Evolutionary conservation across 2,329 filamentous ascomycete genomes (phyloP), one percentile per base, ranked within the genome.

Genomic region (Chalaropsis ovoidea): DNA sequence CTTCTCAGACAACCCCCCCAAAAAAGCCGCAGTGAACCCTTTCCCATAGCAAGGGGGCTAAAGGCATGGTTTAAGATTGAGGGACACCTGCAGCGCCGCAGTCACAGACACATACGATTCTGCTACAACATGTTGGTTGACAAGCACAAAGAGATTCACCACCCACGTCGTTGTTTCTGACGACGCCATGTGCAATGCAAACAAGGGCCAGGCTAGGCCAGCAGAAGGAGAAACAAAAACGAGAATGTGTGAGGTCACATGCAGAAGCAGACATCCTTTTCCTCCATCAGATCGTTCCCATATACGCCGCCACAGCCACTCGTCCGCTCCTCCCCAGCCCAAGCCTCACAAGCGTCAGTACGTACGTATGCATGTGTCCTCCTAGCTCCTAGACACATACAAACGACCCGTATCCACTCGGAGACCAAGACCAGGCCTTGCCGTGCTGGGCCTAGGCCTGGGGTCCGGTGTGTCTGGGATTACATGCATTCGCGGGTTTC

Each of bases 401-500:
- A 52, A 52, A 52, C 11, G 15, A 19, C 19, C 54, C 13, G 15
- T 3, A 47, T 47, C 43, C 54, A 10, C 54, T 39, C 31, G 24
- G 54, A 39, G 54, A 58, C 31, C 5, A n/a, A 39, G 6, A 58
- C 15, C 43, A 47, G 2, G 15, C 43, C n/a, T 19, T 47, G 8
- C 35, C 8, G 35, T 52, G 47, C 47, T 49, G n/a, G 47, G 31
- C 2, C 22, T 27, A 27, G 47, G 47, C 19, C 47, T 13, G 47
- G 47, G 47, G 11, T 24, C 19, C 47, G 22, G 47, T 22, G n/a
- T 52, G 47, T 52, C 47, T 52, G 22, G 47, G 19, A 52, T 52
- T 27, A 58, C 24, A 58, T 58, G 54, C 54, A 58, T 31, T 58
- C 31, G 15, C 54, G 31, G 54, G 54, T 35, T 58, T 58, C 54